Base-by-base conservation (phyloP, 139 green algal genomes). In the Chlamydomonas sphaeroides region DNA sequence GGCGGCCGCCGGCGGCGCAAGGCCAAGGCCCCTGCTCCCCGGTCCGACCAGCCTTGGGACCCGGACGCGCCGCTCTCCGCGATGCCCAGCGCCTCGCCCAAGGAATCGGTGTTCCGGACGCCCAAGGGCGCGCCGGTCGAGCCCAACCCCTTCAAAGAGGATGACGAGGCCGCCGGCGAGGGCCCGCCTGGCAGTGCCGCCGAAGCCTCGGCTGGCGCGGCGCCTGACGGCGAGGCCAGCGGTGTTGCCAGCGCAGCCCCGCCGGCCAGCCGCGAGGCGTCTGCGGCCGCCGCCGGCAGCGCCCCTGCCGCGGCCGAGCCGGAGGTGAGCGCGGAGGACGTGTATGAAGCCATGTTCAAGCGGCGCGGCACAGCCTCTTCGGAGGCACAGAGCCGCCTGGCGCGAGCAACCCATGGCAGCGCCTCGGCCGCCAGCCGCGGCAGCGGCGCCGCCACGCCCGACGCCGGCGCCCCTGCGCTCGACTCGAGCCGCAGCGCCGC, bases 281-380 rank as follows among this genome's bases (percentile, higher is more conserved):
- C 17, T 17, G 53, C 11, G 11, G 53, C 20, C 53, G 20, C 11
- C 53, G 53, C 53, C 5, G 53, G 21, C 53, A 8, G 4, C 38
- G 41, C 68, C 42, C 41, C 4, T 10, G 66, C 36, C 8, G 17
- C 41, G 7, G 42, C 5, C 4, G 48, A 65, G 69, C n/a, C n/a
- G n/a, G 48, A 5, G 0, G 53, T 30, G 45, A 14, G 14, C 28
- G 28, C 38, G 53, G 38, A 30, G 26, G 78, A 76, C 32, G 25
- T 53, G 21, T 85, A 73, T 38, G 68, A 48, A 20, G 79, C 48
- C 53, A 85, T 85, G 79, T 85, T 85, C n/a, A 76, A 85, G 68
- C 49, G 79, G 6, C 18, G 21, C 1, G 66, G 66, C 21, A 23
- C 28, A 0, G 28, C 10, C 7, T 21, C 33, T 2, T 48, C 45